phyloP scores from a whole-genome alignment of 2,329 filamentous ascomycete species.

The Dothistroma pini region DNA sequence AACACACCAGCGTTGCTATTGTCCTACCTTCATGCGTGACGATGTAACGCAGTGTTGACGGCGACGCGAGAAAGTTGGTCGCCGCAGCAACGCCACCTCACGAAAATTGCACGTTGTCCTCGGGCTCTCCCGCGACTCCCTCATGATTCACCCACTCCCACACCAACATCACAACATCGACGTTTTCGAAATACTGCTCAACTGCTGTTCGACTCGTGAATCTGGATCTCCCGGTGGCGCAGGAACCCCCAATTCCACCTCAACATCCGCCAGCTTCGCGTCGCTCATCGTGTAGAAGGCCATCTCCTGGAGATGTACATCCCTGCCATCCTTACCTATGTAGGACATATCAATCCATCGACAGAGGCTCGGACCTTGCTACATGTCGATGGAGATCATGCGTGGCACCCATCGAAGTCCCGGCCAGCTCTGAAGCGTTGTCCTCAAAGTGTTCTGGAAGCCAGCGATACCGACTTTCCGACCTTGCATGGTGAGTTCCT shows the following conservation, averaged over 20 bases:
- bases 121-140: neutral
- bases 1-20: slow-evolving; percentile 2
- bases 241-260: neutral
- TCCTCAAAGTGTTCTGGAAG: neutral
- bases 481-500: neutral
- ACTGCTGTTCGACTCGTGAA: neutral
- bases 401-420: neutral
- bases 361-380: neutral
- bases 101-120: neutral
- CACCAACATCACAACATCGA: neutral
- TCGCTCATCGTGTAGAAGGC: neutral
- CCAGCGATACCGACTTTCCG: neutral
- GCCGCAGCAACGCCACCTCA: neutral
- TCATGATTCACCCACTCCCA: neutral
- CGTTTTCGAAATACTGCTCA: neutral
- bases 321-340: neutral
- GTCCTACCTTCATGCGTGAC: neutral
- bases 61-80: neutral
- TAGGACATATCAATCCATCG: neutral
- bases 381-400: neutral
- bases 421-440: neutral
- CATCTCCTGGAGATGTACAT: neutral
- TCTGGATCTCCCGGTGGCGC: neutral
- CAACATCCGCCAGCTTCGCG: neutral
- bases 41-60: neutral